Evolutionary conservation across 345 rosid genomes (phyloP), one percentile per base, ranked within the genome.

Genomic region (Syzygium oleosum): DNA sequence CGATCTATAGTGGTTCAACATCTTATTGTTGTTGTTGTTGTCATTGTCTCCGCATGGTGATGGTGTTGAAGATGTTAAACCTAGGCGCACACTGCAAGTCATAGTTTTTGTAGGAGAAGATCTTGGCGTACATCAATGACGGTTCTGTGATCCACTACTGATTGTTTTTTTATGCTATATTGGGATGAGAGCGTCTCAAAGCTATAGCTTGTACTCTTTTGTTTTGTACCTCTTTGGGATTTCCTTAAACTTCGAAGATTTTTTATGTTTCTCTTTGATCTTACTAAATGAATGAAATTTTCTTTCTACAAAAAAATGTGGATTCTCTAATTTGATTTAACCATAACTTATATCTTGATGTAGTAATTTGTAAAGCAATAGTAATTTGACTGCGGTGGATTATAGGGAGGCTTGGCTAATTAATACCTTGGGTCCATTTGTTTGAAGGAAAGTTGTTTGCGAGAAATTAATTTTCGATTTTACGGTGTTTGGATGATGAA

Each of bases 121-220:
- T 58, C 3, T 25, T 12, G 0, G 65, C 12, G 31, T 5, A 1
- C 12, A 25, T 58, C 5, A 56, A 0, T 9, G 2, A 56, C 2
- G 2, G 2, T 56, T 56, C 0, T 0, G 6, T 10, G 12, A 56
- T 56, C n/a, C 9, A 56, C 13, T 2, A 4, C n/a, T 4, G 2
- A 56, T 56, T 56, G n/a, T 23, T 56, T 23, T 12, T 56, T 56
- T 12, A 56, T 23, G 23, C 25, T 9, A 23, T 9, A 5, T 56
- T 56, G 23, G 25, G 13, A 56, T 1, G n/a, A 25, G 65, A 4
- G 65, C 29, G 12, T 11, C 15, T 58, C 6, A 25, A 0, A 58
- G 65, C 65, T 25, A 2, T 5, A 58, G 2, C 15, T 25, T 58
- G 0, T 58, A 25, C 29, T 25, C 6, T 11, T 56, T 9, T 58